phyloP scores from a whole-genome alignment of 2,329 filamentous ascomycete species.

The Myriosclerotinia curreyana region DNA sequence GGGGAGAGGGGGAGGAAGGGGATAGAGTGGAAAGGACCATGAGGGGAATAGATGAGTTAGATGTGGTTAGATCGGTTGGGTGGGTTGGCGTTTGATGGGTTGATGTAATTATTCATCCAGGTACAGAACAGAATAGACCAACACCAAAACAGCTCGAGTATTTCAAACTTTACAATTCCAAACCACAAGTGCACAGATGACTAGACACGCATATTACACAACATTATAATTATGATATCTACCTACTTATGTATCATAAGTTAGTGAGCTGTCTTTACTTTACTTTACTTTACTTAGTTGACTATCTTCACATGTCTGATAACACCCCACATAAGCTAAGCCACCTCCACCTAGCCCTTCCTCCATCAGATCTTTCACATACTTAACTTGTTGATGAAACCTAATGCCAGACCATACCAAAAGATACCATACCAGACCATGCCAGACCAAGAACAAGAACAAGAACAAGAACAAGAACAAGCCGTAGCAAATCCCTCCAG shows the following conservation, averaged over 20 bases:
- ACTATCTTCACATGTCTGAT: too few relatives aligned
- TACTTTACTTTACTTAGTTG: too few relatives aligned
- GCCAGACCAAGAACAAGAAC: neutral
- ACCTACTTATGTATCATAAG: neutral
- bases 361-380: neutral
- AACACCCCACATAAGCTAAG: neutral
- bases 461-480: neutral
- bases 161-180: neutral
- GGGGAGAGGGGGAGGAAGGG: conserved; percentile 39
- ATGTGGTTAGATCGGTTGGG: neutral
- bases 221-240: neutral
- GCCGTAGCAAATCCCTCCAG: neutral
- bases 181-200: neutral
- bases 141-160: neutral
- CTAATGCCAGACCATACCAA: neutral
- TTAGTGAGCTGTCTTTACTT: neutral
- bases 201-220: neutral
- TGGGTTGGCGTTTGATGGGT: neutral
- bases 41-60: neutral
- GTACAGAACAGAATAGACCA: neutral
- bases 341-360: neutral
- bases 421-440: too few relatives aligned
- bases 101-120: neutral
- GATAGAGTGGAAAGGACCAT: neutral
- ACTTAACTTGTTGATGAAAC: neutral